These are phyloP conservation scores for Leccinum pseudoinsigne DNA, from an alignment of 1,284 basidiomycete genomes.

Conservation along the genomic window DNA sequence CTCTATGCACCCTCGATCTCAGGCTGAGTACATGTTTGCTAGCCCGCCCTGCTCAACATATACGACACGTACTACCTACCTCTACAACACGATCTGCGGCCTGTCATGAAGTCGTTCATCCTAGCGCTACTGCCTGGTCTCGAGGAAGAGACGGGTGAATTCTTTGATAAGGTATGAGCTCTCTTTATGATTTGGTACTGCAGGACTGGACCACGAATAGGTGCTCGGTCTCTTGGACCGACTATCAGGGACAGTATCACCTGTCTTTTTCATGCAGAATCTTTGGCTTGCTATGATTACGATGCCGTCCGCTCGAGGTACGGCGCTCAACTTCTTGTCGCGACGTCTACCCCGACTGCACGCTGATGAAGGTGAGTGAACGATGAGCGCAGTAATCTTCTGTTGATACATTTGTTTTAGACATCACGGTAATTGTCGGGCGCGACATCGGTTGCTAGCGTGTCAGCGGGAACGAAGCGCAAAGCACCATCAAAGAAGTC, in stretches of 20 bases:
- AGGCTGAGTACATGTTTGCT: not conserved
- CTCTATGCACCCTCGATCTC: not conserved
- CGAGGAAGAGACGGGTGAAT: constrained; percentile 96
- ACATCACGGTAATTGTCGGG: constrained; percentile 75
- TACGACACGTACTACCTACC: constrained; percentile 93
- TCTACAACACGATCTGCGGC: constrained; percentile 78
- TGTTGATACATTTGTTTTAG: constrained; percentile 38
- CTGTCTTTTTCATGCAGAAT: constrained; percentile 92
- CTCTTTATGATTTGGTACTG: not conserved
- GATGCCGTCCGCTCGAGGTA: constrained; percentile 82
- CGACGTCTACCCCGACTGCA: constrained; percentile 73
- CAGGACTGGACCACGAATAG: constrained; percentile 39
- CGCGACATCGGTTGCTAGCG: constrained; percentile 64
- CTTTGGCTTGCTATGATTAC: constrained; percentile 94
- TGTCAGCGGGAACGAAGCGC: constrained; percentile 39
- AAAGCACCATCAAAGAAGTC: constrained; percentile 47
- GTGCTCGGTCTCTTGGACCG: constrained; percentile 83
- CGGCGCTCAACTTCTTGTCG: constrained; percentile 86
- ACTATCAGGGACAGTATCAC: constrained; percentile 80
- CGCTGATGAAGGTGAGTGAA: constrained; percentile 61
- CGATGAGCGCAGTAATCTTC: not conserved
- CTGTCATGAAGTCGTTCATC: constrained; percentile 92
- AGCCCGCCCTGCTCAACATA: constrained; percentile 85
- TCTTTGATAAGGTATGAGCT: constrained; percentile 78
- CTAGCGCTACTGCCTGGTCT: constrained; percentile 91